Base-by-base conservation (phyloP, 345 rosid species). In the Arabis hirsuta region DNA sequence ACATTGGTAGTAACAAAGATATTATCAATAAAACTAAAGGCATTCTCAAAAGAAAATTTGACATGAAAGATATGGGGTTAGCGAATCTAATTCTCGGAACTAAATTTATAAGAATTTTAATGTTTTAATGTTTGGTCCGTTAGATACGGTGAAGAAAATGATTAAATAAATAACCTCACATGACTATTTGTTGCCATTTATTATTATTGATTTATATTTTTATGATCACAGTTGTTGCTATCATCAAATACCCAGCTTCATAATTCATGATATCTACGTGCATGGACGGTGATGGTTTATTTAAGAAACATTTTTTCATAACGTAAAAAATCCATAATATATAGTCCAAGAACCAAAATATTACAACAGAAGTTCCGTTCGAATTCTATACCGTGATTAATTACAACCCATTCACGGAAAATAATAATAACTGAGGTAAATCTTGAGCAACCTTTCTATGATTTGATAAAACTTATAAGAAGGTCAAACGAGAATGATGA, bases 101-200 rank as follows among this genome's bases (percentile, higher is more conserved):
- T 16, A 16, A 16, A 16, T 16, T 16, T 16, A 16, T 16, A 16
- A 16, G 16, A 16, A 16, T 0, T 16, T 16, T 16, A n/a, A n/a
- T 55, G 55, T 55, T 56, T 56, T 20, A 47, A 65, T 66, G 55
- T 67, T 66, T 42, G 22, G 41, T 74, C 78, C 73, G 73, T 66
- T 58, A 39, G 46, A 31, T 42, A 31, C 78, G 78, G 67, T 73
- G 78, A 51, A 24, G 68, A 59, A 66, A 41, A 58, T 66, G 78
- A 41, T 58, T 31, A 14, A 36, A 36, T 36, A 3, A 9, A 36
- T 36, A 39, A 20, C 16, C 29, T 42, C 73, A 67, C 73, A 66
- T 67, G 73, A 74, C 48, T 59, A 50, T 67, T 56, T 66, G 73
- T 67, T 66, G 62, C 29, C 9, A 42, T 45, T 59, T 42, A 31